Evolutionary conservation across 805 yeast species (phyloP).

Genomic region (Metschnikowia similis): DNA sequence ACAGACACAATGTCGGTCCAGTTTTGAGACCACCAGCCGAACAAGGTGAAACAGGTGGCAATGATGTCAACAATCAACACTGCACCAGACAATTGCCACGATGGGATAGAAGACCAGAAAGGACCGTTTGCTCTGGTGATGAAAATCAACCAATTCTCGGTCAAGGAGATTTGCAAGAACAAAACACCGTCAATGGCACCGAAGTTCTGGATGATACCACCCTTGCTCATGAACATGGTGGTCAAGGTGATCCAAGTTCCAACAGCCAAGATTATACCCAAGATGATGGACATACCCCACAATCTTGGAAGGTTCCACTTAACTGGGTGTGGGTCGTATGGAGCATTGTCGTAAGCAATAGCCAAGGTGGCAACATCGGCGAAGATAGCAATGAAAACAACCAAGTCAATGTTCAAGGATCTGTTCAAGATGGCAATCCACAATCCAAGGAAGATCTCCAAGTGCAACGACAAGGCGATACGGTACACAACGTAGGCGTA

Average conservation of each 20-base stretch:
- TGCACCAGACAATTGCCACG: slow-evolving; percentile 96
- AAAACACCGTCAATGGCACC: slow-evolving; percentile 91
- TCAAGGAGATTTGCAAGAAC: slow-evolving; percentile 89
- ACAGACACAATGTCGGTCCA: slow-evolving; percentile 95
- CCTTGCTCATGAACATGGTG: slow-evolving; percentile 84
- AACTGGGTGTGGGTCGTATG: slow-evolving; percentile 87
- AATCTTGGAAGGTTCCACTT: slow-evolving; percentile 96
- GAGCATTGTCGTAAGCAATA: slow-evolving; percentile 97
- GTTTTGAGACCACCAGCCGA: slow-evolving; percentile 98
- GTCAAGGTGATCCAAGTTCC: slow-evolving; percentile 96
- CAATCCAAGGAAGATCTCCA: slow-evolving; percentile 90
- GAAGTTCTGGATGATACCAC: slow-evolving; percentile 94
- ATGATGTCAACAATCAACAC: slow-evolving; percentile 84
- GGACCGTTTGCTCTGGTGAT: slow-evolving; percentile 97
- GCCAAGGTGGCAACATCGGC: slow-evolving; percentile 97
- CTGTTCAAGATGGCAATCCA: slow-evolving; percentile 93
- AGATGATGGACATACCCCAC: slow-evolving; percentile 92
- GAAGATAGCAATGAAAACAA: slow-evolving; percentile 94
- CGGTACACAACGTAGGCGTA: slow-evolving; percentile 97
- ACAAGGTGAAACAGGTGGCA: slow-evolving; percentile 87
- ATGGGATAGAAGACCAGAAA: slow-evolving; percentile 95
- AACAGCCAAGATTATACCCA: slow-evolving; percentile 81
- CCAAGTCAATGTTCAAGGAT: slow-evolving; percentile 82
- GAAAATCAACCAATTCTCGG: slow-evolving; percentile 97
- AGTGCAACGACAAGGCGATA: slow-evolving; percentile 91